Evolutionary conservation across 2,329 filamentous ascomycete genomes (phyloP), one percentile per base, ranked within the genome.

Genomic region (Sporothrix brunneoviolacea): DNA sequence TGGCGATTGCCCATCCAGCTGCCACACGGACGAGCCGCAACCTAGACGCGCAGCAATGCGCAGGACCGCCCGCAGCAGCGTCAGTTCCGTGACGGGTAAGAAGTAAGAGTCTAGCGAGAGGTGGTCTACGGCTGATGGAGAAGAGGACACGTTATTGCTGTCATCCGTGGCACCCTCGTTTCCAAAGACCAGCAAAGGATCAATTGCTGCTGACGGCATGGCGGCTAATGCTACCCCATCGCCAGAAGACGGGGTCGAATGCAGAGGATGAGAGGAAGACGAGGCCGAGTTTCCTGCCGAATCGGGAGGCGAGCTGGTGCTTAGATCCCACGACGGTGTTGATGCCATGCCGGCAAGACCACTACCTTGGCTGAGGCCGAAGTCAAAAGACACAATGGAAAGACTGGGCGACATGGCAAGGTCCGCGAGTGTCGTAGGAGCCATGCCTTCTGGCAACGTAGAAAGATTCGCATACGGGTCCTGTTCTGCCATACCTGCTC

Each of bases 21-120:
- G 67, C 74, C 74, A 80, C 40, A 77, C 60, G 16, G 63, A 49
- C 1, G 65, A 60, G 2, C 60, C 61, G 48, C 68, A 67, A 35
- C 71, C 70, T 15, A 80, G 62, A 2, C 76, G 70, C 7, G 60
- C 58, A 1, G 75, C 73, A 37, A 81, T 71, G 40, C 69, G 69
- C 46, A 73, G 55, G 27, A 74, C 62, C 1, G 69, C 76, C 22
- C 68, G 69, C 33, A 80, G 61, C 4, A 80, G 62, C 4, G 67
- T 71, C 18, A 80, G 62, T 36, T 74, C 69, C n/a, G 69, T 65
- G 10, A 78, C 61, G 0, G 74, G 70, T 6, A 79, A 63, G 42
- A 68, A 63, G 56, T 71, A 74, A 41, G 72, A 75, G 59, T 79
- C 76, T 1, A 70, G 64, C 33, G 59, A 58, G 41, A 57, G 30